phyloP scores from a whole-genome alignment of 192 early-diverging fungal species.

The Dispira simplex region DNA sequence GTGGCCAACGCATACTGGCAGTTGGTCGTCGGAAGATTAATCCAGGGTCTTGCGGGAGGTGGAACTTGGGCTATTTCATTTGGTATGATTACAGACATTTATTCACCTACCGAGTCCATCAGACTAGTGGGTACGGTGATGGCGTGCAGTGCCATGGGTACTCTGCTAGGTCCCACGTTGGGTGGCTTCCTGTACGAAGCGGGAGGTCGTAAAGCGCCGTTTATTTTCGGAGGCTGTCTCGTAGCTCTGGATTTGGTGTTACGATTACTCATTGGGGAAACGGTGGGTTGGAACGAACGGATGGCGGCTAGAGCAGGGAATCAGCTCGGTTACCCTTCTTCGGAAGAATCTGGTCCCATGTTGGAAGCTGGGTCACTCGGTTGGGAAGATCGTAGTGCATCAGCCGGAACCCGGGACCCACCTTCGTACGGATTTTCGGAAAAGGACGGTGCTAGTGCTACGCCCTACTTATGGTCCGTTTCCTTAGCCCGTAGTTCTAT shows the following conservation, averaged over 20 bases:
- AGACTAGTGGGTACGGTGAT: slow-evolving; percentile 53
- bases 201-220: slow-evolving; percentile 48
- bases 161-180: slow-evolving; percentile 45
- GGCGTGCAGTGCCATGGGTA: slow-evolving; percentile 47
- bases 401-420: background rate
- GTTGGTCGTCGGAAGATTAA: slow-evolving; percentile 48
- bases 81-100: slow-evolving; percentile 56
- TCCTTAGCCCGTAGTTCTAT: too few relatives aligned
- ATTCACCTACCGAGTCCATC: slow-evolving; percentile 37
- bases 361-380: background rate
- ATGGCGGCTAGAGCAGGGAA: background rate
- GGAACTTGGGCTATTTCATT: slow-evolving; percentile 58
- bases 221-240: slow-evolving; percentile 49
- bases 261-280: slow-evolving; percentile 44
- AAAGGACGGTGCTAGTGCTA: too few relatives aligned
- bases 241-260: slow-evolving; percentile 38
- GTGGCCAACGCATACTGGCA: slow-evolving; percentile 43
- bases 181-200: slow-evolving; percentile 49
- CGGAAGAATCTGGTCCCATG: background rate
- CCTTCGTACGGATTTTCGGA: background rate
- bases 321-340: background rate
- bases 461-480: too few relatives aligned
- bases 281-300: slow-evolving; percentile 20
- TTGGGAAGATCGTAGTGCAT: background rate
- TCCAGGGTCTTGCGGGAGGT: slow-evolving; percentile 56